Percentiles rank a stretch among this genome's conserved stretches.
These are phyloP conservation scores for Avena insularis DNA, from an alignment of 176 grass and related monocot genomes.

Conservation along the genomic window DNA sequence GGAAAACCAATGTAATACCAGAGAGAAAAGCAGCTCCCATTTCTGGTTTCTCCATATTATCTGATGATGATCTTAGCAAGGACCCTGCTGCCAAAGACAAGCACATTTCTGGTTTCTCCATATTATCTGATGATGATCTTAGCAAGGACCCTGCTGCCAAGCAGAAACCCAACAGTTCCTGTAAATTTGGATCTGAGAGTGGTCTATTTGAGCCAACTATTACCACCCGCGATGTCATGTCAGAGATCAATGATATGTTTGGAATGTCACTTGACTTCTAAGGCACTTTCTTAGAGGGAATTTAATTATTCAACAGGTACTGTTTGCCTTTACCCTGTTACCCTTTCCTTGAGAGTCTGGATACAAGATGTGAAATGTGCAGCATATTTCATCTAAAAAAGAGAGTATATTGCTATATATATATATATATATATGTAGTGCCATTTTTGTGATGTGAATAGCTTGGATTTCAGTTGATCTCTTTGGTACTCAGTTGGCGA, in stretches of 20 bases:
- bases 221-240: slow-evolving; percentile 82
- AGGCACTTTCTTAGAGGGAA: slow-evolving; percentile 18
- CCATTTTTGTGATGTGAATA: slow-evolving; percentile 3
- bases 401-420: neutral
- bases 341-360: neutral
- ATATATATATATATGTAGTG: neutral
- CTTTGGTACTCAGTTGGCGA: slow-evolving; percentile 16
- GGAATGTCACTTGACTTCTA: slow-evolving; percentile 81
- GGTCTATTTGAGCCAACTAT: slow-evolving; percentile 92
- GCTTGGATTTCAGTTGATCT: slow-evolving; percentile 25
- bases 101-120: slow-evolving; percentile 53
- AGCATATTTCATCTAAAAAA: neutral
- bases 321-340: neutral
- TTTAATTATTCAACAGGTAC: slow-evolving; percentile 14
- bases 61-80: slow-evolving; percentile 62
- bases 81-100: slow-evolving; percentile 36
- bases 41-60: slow-evolving; percentile 71
- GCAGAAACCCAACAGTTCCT: slow-evolving; percentile 31
- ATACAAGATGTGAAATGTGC: slow-evolving; percentile 24
- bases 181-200: slow-evolving; percentile 47
- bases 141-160: slow-evolving; percentile 41
- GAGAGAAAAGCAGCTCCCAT: slow-evolving; percentile 47
- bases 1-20: slow-evolving; percentile 40
- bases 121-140: slow-evolving; percentile 72
- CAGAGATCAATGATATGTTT: slow-evolving; percentile 90